Conservation (phyloP, 1,139 yeast species). For the Geotrichum europaeum region DNA sequence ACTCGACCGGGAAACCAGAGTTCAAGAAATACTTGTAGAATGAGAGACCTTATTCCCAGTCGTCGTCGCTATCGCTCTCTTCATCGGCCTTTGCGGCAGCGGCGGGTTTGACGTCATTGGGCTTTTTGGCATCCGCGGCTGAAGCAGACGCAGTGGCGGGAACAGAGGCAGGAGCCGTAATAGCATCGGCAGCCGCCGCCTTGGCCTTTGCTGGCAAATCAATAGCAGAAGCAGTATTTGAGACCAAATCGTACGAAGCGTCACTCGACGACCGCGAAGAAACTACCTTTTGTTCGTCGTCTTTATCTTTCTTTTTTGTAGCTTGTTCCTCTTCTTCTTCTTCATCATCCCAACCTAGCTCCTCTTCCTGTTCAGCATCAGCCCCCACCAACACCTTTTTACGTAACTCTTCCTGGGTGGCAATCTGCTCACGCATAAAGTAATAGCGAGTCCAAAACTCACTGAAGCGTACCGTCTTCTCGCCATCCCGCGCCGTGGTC, state of each 20-base stretch:
- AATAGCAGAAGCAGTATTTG: slow-evolving; percentile 35
- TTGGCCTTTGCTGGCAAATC: slow-evolving; percentile 24
- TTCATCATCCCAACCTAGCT: slow-evolving; percentile 55
- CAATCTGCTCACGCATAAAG: slow-evolving; percentile 48
- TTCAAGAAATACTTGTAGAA: too few species aligned
- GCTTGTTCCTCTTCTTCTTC: slow-evolving; percentile 47
- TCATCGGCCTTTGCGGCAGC: neutral
- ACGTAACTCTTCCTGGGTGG: slow-evolving; percentile 61
- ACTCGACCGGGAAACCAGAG: too few species aligned
- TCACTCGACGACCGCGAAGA: slow-evolving; percentile 38
- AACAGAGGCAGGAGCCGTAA: neutral
- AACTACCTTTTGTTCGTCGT: slow-evolving; percentile 19
- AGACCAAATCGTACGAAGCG: slow-evolving; percentile 38
- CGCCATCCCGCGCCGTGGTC: slow-evolving; percentile 45
- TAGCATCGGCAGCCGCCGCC: slow-evolving; percentile 17
- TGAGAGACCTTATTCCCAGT: slow-evolving; percentile 13
- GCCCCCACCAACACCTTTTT: slow-evolving; percentile 49
- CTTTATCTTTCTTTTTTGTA: slow-evolving; percentile 61
- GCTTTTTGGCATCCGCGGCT: neutral
- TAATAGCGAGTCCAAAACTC: slow-evolving; percentile 76
- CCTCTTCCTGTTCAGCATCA: slow-evolving; percentile 40
- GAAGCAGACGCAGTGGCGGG: neutral
- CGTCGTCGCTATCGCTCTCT: slow-evolving; percentile 14
- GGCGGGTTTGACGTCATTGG: neutral
- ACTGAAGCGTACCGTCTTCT: slow-evolving; percentile 47